phyloP scores from a whole-genome alignment of 192 early-diverging fungal species.

The Coemansia sp. region DNA sequence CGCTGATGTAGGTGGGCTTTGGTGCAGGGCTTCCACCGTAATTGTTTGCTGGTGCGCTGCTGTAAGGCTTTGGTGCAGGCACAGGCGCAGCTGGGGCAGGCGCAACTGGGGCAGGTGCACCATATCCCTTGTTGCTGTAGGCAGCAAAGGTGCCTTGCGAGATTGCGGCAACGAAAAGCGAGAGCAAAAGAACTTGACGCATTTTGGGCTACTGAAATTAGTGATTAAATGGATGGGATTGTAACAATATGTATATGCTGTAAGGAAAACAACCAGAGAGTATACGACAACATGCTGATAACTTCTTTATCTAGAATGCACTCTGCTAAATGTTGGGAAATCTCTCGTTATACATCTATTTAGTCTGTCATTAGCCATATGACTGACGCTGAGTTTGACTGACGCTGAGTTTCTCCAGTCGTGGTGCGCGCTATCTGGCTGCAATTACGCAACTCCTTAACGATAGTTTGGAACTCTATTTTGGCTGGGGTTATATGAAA shows the following conservation, averaged over 20 bases:
- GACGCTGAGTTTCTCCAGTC: too few relatives aligned
- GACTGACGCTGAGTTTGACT: not conserved
- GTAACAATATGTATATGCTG: not conserved
- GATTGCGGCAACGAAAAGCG: slow-evolving; percentile 27
- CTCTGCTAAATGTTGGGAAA: not conserved
- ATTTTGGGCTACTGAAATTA: not conserved
- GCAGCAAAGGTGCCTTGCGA: slow-evolving; percentile 18
- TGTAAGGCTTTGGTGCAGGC: slow-evolving; percentile 5
- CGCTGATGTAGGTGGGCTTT: slow-evolving; percentile 3
- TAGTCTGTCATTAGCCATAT: not conserved
- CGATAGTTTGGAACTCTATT: not conserved
- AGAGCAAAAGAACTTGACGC: slow-evolving; percentile 29
- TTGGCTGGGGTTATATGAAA: slow-evolving; percentile 4
- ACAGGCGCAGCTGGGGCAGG: slow-evolving; percentile 1
- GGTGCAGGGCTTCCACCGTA: not conserved
- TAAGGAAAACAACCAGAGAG: not conserved
- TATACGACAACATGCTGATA: not conserved
- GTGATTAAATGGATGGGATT: not conserved
- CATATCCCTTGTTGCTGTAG: not conserved
- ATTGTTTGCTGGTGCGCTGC: slow-evolving; percentile 8
- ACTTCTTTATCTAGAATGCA: not conserved
- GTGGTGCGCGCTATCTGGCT: not conserved
- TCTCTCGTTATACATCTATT: not conserved
- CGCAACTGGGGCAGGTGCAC: slow-evolving; percentile 5
- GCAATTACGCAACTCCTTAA: not conserved